Conservation (phyloP, 768 basidiomycete species). For the Panellus pusillus region DNA sequence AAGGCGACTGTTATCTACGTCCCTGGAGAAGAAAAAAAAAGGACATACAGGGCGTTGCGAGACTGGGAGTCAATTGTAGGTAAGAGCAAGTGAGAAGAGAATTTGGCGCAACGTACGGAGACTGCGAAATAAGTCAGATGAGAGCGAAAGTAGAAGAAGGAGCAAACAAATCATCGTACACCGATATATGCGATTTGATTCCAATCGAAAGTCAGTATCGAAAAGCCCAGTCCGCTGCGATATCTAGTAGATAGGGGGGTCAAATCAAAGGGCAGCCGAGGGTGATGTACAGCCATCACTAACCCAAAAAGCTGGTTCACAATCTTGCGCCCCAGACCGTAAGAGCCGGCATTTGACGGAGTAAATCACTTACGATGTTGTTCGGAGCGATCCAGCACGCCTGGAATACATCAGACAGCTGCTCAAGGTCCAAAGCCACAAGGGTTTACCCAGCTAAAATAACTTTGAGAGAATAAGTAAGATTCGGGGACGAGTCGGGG, state of each 20-base stretch:
- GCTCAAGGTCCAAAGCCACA: not conserved
- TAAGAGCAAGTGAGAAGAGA: conserved; percentile 1
- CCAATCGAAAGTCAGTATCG: conserved; percentile 58
- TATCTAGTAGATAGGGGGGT: conserved; percentile 32
- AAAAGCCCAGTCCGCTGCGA: conserved; percentile 52
- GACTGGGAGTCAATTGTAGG: conserved; percentile 25
- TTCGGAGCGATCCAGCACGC: conserved; percentile 66
- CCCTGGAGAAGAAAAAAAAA: not conserved
- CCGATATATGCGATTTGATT: conserved; percentile 70
- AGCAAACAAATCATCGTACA: conserved; percentile 31
- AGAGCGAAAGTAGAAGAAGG: not conserved
- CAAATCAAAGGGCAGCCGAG: not conserved
- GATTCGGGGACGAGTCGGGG: not conserved
- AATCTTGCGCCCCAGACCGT: conserved; percentile 6
- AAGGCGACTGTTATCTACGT: conserved; percentile 18
- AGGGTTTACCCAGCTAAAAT: conserved; percentile 47
- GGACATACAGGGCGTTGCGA: conserved; percentile 49
- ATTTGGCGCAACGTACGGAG: conserved; percentile 9
- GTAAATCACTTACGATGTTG: conserved; percentile 43
- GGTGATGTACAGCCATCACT: conserved; percentile 1
- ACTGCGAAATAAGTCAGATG: not conserved
- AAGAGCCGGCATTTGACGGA: not conserved
- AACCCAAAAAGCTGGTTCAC: conserved; percentile 62
- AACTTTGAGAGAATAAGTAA: conserved; percentile 25
- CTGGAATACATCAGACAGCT: conserved; percentile 32